Evolutionary conservation across 257 asterid species (phyloP), one percentile per base, ranked within the genome.

Genomic region (Solanum pennellii): DNA sequence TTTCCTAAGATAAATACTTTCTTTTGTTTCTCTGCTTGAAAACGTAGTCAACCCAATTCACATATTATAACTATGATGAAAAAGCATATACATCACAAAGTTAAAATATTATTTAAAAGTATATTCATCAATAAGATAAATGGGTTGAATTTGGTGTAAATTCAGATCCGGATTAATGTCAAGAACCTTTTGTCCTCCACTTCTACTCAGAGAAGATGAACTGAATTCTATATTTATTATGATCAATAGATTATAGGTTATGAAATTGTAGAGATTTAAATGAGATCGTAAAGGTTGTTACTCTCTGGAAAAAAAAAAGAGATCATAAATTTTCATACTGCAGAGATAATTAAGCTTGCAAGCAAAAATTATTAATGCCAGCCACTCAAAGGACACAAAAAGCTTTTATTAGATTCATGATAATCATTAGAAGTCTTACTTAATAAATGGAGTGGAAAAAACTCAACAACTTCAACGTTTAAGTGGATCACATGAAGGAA

Each of bases 401-500:
- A 47, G 56, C 87, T 79, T 80, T 74, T 74, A 35, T 66, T 79
- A 49, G 68, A 49, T 80, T 80, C 85, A 29, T 80, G 44, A 29
- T 80, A 80, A 49, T 49, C 68, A 29, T 49, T 52, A 47, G 21
- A 80, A 80, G 66, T 18, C 68, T 80, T 16, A 2, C 66, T 44
- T 29, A 18, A 29, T 74, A 80, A 47, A 49, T 80, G 66, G 69
- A 47, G 68, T 47, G 42, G 14, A 80, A 79, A 76, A 87, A 88
- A 77, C 83, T 39, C 62, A 21, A 60, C 18, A 42, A 82, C 83
- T 88, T 87, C 45, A 47, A 86, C 65, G 89, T 89, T 87, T 82
- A 93, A 56, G 90, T 89, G 93, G 88, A 87, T 91, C 92, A 91
- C 92, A 90, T 87, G 89, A 89, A 89, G 90, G 93, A 89, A 90